phyloP scores from a whole-genome alignment of 352 stramenopile genomes.

The Pythium brachiatum region DNA sequence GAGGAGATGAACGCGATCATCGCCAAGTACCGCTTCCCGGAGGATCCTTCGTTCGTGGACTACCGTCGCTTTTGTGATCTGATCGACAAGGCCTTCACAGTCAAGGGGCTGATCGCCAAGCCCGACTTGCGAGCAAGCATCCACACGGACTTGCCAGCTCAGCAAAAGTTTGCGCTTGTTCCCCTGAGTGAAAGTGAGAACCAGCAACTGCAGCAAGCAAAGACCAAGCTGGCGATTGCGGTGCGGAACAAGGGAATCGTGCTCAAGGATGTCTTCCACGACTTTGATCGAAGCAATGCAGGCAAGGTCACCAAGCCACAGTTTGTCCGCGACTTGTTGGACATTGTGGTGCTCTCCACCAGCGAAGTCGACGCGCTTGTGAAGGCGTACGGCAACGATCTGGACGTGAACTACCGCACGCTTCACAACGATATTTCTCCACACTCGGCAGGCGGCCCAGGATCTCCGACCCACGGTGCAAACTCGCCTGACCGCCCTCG shows the following conservation, averaged over 20 bases:
- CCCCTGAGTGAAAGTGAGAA: conserved; percentile 35
- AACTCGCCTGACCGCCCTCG: conserved; percentile 57
- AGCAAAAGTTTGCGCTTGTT: conserved; percentile 38
- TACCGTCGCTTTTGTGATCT: conserved; percentile 83
- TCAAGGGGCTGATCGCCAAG: conserved; percentile 74
- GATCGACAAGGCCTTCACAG: conserved; percentile 82
- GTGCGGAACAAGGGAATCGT: conserved; percentile 81
- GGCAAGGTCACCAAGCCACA: conserved; percentile 80
- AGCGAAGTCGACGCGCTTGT: conserved; percentile 57
- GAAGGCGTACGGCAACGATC: conserved; percentile 67
- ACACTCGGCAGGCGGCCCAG: conserved; percentile 27
- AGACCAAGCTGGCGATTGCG: conserved; percentile 54
- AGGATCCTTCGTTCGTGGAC: conserved; percentile 66
- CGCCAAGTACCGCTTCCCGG: conserved; percentile 58
- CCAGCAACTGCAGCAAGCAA: conserved; percentile 34
- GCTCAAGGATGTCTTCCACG: conserved; percentile 86
- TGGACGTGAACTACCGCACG: conserved; percentile 77
- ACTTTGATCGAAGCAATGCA: conserved; percentile 83
- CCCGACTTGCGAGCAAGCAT: conserved; percentile 38
- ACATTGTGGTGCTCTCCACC: conserved; percentile 52
- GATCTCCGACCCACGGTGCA: conserved; percentile 24
- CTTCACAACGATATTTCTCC: conserved; percentile 73
- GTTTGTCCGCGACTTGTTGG: conserved; percentile 69
- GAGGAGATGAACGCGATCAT: conserved; percentile 58
- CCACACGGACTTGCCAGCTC: conserved; percentile 26